Conservation (phyloP, 169 alveolate genomes). For the Toxoplasma gondii region DNA sequence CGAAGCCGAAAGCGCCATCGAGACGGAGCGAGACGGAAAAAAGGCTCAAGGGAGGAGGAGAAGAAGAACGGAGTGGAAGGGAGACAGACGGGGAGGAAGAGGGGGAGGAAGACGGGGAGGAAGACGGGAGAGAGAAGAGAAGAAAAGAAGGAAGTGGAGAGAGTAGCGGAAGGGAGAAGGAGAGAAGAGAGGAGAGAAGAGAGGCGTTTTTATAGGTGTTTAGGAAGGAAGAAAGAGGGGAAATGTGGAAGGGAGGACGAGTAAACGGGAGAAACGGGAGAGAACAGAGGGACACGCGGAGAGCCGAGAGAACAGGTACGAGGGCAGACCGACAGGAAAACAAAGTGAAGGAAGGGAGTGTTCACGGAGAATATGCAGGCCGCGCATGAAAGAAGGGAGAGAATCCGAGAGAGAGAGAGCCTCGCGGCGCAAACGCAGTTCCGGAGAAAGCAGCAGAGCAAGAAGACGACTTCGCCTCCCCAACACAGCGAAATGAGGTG, state of each 20-base stretch:
- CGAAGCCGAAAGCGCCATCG: neutral
- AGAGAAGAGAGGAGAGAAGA: neutral
- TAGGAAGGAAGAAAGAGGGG: neutral
- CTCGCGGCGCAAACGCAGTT: neutral
- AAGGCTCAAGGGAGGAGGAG: neutral
- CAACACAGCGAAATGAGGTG: neutral
- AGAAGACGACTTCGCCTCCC: neutral
- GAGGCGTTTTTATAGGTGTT: neutral
- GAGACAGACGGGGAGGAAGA: neutral
- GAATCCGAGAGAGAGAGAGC: neutral
- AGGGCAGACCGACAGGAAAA: neutral
- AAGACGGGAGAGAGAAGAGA: neutral
- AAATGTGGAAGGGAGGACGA: neutral
- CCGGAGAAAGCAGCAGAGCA: neutral
- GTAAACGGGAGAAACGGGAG: neutral
- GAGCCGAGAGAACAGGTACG: neutral
- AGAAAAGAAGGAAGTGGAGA: neutral
- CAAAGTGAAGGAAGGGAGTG: neutral
- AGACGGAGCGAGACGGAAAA: neutral
- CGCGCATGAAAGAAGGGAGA: neutral
- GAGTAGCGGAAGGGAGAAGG: neutral
- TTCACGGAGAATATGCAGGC: neutral
- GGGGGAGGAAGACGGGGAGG: neutral
- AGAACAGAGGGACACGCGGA: neutral
- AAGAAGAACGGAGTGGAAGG: neutral